These are phyloP conservation scores for Aspergillus sp. DNA, from an alignment of 2,329 filamentous ascomycete species.

Conservation along the genomic window DNA sequence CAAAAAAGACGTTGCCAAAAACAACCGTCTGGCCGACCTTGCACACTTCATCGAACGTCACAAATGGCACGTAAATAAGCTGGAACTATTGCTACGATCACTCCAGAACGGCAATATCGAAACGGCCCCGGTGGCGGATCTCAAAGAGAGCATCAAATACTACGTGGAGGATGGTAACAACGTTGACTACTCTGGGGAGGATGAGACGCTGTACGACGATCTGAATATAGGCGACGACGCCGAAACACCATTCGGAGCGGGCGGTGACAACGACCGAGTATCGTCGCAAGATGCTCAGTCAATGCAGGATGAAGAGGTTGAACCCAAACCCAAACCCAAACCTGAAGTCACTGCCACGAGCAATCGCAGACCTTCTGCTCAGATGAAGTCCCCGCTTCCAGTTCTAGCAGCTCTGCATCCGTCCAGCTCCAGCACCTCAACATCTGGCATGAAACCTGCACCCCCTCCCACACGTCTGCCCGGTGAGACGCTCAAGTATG, in stretches of 20 bases:
- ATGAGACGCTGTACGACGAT: constrained; percentile 94
- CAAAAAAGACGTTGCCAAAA: constrained; percentile 80
- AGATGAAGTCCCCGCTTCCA: constrained; percentile 92
- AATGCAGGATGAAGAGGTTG: constrained; percentile 76
- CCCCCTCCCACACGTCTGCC: constrained; percentile 79
- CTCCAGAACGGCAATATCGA: constrained; percentile 93
- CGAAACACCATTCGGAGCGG: constrained; percentile 81
- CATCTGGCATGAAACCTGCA: constrained; percentile 84
- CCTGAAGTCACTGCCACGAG: constrained; percentile 57
- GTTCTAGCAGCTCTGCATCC: constrained; percentile 86
- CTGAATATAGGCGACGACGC: constrained; percentile 82
- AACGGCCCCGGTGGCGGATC: constrained; percentile 77
- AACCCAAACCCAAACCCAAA: constrained; percentile 58
- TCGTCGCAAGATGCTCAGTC: constrained; percentile 97
- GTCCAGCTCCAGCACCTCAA: constrained; percentile 44
- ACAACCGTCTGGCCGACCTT: constrained; percentile 84
- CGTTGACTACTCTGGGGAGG: constrained; percentile 81
- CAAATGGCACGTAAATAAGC: constrained; percentile 92
- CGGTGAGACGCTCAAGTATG: constrained; percentile 92
- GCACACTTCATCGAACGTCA: constrained; percentile 83
- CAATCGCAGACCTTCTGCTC: constrained; percentile 74
- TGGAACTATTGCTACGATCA: constrained; percentile 85
- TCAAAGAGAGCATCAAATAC: constrained; percentile 91
- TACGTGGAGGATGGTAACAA: constrained; percentile 90
- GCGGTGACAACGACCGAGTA: constrained; percentile 75